Evolutionary conservation across 441 rosid genomes (phyloP).

Genomic region (Adansonia rubrostipa): DNA sequence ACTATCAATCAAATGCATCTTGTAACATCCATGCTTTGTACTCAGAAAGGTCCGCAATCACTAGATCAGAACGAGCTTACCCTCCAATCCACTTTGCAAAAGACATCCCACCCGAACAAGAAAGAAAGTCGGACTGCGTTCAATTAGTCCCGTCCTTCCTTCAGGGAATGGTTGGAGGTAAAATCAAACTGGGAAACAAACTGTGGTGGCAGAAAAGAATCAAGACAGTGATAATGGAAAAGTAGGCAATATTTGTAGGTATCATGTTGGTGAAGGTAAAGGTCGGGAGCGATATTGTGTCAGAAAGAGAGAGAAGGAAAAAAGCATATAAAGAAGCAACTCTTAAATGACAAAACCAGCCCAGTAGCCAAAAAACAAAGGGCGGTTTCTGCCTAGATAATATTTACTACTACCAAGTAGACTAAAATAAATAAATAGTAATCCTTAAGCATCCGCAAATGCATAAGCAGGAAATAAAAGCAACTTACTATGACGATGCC

Average conservation of each 20-base stretch:
- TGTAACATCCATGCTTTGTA: neutral
- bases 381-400: neutral
- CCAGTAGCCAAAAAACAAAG: neutral
- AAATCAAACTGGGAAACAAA: neutral
- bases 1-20: neutral
- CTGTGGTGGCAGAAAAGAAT: neutral
- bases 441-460: constrained; percentile 5
- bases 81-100: no score
- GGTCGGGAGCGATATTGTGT: neutral
- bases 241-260: neutral
- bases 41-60: neutral
- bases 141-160: no score
- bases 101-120: no score
- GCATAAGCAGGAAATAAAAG: neutral
- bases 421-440: neutral
- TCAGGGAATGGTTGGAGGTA: no score
- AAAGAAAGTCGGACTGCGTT: no score
- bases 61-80: no score
- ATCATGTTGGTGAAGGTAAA: neutral
- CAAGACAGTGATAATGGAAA: neutral
- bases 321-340: no score
- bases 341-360: neutral
- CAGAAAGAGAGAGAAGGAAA: neutral
- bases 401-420: neutral
- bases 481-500: constrained; percentile 82